Base-by-base conservation (phyloP, 257 asterid genomes). In the Hygrophila difformis region DNA sequence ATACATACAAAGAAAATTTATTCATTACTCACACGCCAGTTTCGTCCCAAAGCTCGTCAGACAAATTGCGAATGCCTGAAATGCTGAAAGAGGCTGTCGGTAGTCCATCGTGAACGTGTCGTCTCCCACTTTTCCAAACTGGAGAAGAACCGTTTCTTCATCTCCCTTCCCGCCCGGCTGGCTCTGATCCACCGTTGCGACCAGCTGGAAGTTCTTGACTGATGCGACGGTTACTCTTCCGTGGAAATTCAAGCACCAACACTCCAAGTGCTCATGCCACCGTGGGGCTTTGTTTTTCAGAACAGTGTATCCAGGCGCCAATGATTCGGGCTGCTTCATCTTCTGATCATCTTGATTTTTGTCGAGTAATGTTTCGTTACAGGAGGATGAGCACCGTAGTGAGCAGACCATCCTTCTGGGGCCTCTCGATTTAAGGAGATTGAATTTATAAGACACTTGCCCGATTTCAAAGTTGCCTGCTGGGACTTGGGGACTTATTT, bases 241-340 rank as follows among this genome's bases (percentile, higher is more conserved):
- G 2, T 88, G 97, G 61, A 88, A 88, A 67, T 88, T 88, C 75
- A 88, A 69, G 72, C 97, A 88, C 97, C 97, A 88, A 48, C 96
- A 88, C 54, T 88, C 93, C 70, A 88, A 65, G 55, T 84, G 86
- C 31, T 88, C 94, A 5, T 88, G 95, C 97, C 97, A 84, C 43
- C 95, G 59, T 0, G 97, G 97, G 18, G 95, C 79, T 60, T 88
- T 88, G 71, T 84, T 88, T 63, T 69, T 88, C 67, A 88, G 47
- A 44, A 88, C 29, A 2, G 89, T 78, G 39, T 24, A 51, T 13
- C 59, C 57, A 1, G 65, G 66, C 14, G 59, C 35, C 6, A 55
- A 43, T 6, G 49, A 37, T 3, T 59, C 60, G 4, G 70, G 48
- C 19, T 39, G 43, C 68, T 70, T 47, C 42, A 45, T 37, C 62